Evolutionary conservation across 2,329 filamentous ascomycete genomes (phyloP).

Genomic region (Pestalotiopsis sp.): DNA sequence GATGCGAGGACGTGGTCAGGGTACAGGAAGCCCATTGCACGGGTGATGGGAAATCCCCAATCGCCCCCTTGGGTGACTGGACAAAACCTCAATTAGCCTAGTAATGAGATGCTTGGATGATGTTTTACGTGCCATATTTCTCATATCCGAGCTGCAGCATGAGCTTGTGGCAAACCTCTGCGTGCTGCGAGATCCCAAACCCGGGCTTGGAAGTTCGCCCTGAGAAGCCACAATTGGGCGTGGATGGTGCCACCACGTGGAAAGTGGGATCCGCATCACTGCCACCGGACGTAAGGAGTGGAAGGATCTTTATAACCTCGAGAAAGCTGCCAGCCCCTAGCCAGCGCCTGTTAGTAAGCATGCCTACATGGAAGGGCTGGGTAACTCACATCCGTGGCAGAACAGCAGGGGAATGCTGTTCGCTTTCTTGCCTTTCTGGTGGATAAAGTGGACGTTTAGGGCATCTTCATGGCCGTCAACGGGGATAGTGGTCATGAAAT

Average conservation of each 20-base stretch:
- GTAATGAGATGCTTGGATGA: constrained; percentile 16
- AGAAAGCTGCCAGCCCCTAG: constrained; percentile 66
- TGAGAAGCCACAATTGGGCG: constrained; percentile 58
- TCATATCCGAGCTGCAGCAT: constrained; percentile 71
- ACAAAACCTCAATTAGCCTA: not conserved
- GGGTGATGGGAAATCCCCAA: constrained; percentile 70
- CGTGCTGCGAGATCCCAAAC: constrained; percentile 63
- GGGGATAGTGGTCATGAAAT: constrained; percentile 37
- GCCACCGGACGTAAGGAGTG: constrained; percentile 41
- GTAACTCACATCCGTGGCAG: constrained; percentile 36
- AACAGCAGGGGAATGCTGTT: constrained; percentile 34
- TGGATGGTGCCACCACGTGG: constrained; percentile 59
- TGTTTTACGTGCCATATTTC: constrained; percentile 49
- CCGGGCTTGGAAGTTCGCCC: constrained; percentile 47
- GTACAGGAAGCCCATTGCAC: constrained; percentile 62
- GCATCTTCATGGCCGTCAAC: constrained; percentile 39
- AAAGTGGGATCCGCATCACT: constrained; percentile 44
- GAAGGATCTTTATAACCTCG: constrained; percentile 66
- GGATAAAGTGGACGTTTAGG: constrained; percentile 41
- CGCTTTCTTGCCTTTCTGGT: constrained; percentile 32
- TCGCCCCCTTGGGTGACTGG: constrained; percentile 50
- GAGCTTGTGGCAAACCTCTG: constrained; percentile 66
- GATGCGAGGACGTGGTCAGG: constrained; percentile 59
- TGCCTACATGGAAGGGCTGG: not conserved
- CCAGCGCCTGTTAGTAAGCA: too few relatives aligned